These are phyloP conservation scores for Apiospora phragmitis DNA, from an alignment of 2,329 filamentous ascomycete genomes.

Conservation along the genomic window DNA sequence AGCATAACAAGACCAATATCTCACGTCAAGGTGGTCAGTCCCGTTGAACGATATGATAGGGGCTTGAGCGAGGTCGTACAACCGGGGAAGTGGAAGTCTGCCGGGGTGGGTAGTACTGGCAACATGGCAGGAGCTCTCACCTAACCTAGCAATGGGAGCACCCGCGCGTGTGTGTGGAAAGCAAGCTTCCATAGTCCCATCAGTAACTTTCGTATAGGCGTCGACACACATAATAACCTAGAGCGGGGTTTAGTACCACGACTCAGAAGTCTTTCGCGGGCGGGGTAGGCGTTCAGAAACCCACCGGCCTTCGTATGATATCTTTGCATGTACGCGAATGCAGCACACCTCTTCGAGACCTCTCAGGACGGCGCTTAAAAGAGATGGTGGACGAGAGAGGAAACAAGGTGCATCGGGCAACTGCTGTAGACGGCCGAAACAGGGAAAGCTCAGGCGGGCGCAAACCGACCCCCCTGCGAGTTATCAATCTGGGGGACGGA, in stretches of 20 bases:
- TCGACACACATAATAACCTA: not conserved
- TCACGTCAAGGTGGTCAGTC: not conserved
- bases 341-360: not conserved
- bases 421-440: not conserved
- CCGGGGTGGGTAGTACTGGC: not conserved
- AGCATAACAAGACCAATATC: not conserved
- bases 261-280: not conserved
- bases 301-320: not conserved
- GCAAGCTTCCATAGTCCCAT: not conserved
- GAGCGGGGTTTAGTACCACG: not conserved
- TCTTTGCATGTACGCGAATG: not conserved
- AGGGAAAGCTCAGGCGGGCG: not conserved
- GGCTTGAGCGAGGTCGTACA: not conserved
- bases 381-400: not conserved
- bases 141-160: not conserved
- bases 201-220: not conserved
- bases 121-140: not conserved
- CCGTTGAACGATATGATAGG: not conserved
- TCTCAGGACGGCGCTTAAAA: not conserved
- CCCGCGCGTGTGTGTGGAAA: not conserved
- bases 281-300: not conserved
- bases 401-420: not conserved
- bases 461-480: not conserved
- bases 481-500: constrained; percentile 3
- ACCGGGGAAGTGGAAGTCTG: not conserved